These are phyloP conservation scores for Castanea crenata DNA, from an alignment of 306 rosid species.

Conservation along the genomic window DNA sequence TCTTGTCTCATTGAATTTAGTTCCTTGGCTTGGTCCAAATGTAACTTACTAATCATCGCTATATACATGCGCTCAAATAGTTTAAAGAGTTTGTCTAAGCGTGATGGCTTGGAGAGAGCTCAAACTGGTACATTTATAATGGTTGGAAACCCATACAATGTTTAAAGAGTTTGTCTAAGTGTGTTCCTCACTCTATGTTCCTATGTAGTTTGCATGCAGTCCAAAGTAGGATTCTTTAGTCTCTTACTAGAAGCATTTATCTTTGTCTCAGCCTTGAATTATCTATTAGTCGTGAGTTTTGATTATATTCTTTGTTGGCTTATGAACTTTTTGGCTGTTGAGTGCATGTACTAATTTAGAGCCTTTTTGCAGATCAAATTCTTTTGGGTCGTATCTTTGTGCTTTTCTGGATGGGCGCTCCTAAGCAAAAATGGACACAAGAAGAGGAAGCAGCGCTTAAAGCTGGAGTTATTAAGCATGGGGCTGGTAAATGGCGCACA, in stretches of 20 bases:
- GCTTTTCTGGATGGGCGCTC: constrained; percentile 80
- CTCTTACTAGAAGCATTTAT: neutral
- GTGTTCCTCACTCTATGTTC: neutral
- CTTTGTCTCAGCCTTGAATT: neutral
- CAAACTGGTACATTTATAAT: too few relatives aligned
- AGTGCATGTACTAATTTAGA: neutral
- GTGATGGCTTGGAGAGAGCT: neutral
- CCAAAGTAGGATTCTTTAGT: neutral
- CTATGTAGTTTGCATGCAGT: neutral
- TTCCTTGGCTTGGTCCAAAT: too few relatives aligned
- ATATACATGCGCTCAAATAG: too few relatives aligned
- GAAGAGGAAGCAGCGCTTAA: constrained; percentile 96
- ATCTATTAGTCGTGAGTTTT: neutral
- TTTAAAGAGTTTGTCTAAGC: neutral
- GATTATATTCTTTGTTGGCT: neutral
- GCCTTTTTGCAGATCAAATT: constrained; percentile 30
- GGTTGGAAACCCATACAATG: too few relatives aligned
- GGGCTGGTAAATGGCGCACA: constrained; percentile 97
- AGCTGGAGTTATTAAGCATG: constrained; percentile 97
- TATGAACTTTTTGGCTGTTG: neutral
- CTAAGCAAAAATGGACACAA: constrained; percentile 92
- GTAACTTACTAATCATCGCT: too few relatives aligned
- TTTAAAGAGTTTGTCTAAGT: too few relatives aligned
- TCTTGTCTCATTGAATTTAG: too few relatives aligned
- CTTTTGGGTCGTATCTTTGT: constrained; percentile 16